phyloP scores from a whole-genome alignment of 495 filamentous ascomycete genomes.

The Trichocladium uniseriatum region DNA sequence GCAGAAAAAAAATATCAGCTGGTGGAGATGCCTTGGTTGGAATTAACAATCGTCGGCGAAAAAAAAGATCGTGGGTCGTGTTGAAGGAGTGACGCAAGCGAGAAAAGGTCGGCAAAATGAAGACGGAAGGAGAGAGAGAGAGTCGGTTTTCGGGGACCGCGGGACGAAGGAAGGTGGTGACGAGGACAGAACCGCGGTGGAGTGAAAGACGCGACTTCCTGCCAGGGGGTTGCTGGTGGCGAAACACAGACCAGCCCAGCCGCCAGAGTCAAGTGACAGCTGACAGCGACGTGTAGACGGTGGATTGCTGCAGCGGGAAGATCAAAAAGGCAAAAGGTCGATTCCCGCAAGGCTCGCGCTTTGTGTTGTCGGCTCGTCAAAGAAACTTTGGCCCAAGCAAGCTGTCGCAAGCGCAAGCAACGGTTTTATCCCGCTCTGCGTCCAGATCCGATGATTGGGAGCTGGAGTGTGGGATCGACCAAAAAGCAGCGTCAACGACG shows the following conservation, averaged over 20 bases:
- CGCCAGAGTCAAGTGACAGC: background rate
- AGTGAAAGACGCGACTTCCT: background rate
- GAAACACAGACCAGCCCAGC: constrained; percentile 6
- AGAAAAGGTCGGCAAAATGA: constrained; percentile 13
- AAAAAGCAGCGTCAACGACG: no score
- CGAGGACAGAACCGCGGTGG: background rate
- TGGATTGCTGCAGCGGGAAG: no score
- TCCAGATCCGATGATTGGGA: no score
- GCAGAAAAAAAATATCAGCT: constrained; percentile 4
- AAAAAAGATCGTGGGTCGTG: constrained; percentile 20
- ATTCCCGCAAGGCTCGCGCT: background rate
- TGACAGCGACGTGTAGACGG: background rate
- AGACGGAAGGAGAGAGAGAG: constrained; percentile 14
- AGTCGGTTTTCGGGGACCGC: background rate
- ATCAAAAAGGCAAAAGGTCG: no score
- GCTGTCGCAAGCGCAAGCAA: background rate
- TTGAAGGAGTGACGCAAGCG: constrained; percentile 26
- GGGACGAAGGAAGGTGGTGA: constrained; percentile 2
- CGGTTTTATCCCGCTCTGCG: constrained; percentile 5
- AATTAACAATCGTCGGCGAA: constrained; percentile 19
- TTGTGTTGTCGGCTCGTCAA: background rate
- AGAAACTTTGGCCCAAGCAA: background rate
- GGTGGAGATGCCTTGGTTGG: constrained; percentile 2
- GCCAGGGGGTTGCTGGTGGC: constrained; percentile 3
- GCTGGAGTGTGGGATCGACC: no score